A percentile compares a stretch with the other conserved stretches of the same genome.
Evolutionary conservation across 2,329 filamentous ascomycete species (phyloP).

Genomic region (Nigrospora oryzae): DNA sequence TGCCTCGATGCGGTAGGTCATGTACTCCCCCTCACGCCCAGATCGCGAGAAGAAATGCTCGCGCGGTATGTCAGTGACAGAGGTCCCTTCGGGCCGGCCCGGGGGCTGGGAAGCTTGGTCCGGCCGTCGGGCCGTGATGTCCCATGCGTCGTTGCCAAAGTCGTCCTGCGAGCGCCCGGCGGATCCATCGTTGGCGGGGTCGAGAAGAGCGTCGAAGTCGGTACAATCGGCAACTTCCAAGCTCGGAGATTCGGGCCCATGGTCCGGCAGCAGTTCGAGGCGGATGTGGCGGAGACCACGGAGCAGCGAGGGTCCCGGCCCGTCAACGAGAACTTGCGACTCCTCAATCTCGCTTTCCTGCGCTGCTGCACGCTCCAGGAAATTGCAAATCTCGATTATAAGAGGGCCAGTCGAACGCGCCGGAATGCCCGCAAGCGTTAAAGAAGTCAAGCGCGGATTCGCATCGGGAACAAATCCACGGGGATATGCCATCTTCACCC

Average conservation of each 20-base stretch:
- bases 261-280: slow-evolving; percentile 44
- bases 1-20: slow-evolving; percentile 14
- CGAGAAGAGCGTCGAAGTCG: slow-evolving; percentile 34
- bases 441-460: slow-evolving; percentile 43
- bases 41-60: neutral
- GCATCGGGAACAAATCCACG: slow-evolving; percentile 42
- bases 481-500: slow-evolving; percentile 37
- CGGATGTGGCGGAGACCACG: slow-evolving; percentile 43
- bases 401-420: slow-evolving; percentile 42
- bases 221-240: slow-evolving; percentile 22
- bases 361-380: slow-evolving; percentile 34
- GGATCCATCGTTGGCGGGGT: slow-evolving; percentile 28
- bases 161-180: slow-evolving; percentile 23
- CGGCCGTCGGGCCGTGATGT: slow-evolving; percentile 7
- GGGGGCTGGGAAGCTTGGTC: neutral
- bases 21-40: slow-evolving; percentile 16
- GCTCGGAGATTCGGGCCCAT: slow-evolving; percentile 23
- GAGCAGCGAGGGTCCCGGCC: slow-evolving; percentile 33
- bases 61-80: neutral
- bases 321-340: slow-evolving; percentile 9
- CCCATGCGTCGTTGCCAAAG: slow-evolving; percentile 25
- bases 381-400: slow-evolving; percentile 34
- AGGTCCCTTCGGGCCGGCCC: neutral
- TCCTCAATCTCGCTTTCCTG: slow-evolving; percentile 40
- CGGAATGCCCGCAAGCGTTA: slow-evolving; percentile 47